Evolutionary conservation across 345 rosid genomes (phyloP).

Genomic region (Microthlaspi erraticum): DNA sequence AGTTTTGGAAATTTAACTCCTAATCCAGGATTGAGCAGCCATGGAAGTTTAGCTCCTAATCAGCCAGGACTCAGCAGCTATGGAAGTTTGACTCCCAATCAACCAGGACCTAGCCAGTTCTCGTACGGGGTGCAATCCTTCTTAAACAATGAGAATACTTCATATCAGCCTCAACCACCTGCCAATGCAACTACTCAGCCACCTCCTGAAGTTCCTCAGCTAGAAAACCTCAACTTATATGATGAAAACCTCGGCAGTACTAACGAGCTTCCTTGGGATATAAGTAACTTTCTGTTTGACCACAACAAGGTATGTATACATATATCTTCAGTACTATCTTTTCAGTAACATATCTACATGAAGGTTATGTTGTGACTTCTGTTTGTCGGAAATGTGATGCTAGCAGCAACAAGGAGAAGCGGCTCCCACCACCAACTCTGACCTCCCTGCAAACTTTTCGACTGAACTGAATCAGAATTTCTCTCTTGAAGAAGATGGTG

Average conservation of each 20-base stretch:
- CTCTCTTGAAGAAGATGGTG: conserved; percentile 24
- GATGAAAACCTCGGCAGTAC: conserved; percentile 2
- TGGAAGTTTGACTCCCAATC: conserved; percentile 15
- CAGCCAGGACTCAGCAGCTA: not conserved
- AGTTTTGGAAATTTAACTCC: conserved; percentile 1
- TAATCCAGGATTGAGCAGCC: not conserved
- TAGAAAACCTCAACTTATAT: conserved; percentile 23
- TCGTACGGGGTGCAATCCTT: conserved; percentile 15
- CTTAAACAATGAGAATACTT: conserved; percentile 25
- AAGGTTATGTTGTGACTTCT: not conserved
- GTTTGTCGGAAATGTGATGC: not conserved
- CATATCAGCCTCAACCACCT: conserved; percentile 12
- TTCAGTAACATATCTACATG: not conserved
- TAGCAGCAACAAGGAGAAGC: conserved; percentile 30
- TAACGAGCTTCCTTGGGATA: conserved; percentile 20
- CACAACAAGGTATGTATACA: conserved; percentile 28
- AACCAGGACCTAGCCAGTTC: conserved; percentile 25
- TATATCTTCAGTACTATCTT: not conserved
- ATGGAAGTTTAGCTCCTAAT: not conserved
- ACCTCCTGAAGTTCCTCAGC: conserved; percentile 25
- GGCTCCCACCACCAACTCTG: conserved; percentile 23
- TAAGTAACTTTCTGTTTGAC: conserved; percentile 19
- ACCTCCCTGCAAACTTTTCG: not conserved
- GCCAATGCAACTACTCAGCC: conserved; percentile 15
- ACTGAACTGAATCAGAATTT: conserved; percentile 24